phyloP scores from a whole-genome alignment of 2,329 filamentous ascomycete genomes.

The Phymatotrichopsis omnivora region DNA sequence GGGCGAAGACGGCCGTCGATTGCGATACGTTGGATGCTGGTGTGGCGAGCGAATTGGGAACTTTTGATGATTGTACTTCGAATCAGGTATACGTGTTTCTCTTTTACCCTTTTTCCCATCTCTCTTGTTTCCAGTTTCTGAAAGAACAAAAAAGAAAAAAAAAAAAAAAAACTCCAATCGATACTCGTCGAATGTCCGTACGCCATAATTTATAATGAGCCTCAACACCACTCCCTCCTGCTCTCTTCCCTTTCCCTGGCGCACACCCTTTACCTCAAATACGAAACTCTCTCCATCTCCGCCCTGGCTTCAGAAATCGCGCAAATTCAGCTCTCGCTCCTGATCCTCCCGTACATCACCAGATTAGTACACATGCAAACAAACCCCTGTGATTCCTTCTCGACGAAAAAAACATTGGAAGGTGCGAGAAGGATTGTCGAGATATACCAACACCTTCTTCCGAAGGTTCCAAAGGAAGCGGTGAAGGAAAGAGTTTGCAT shows the following conservation, averaged over 20 bases:
- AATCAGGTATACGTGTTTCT: conserved; percentile 47
- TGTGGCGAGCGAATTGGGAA: conserved; percentile 41
- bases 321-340: conserved; percentile 46
- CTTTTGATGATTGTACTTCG: conserved; percentile 46
- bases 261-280: conserved; percentile 33
- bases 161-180: too few relatives aligned
- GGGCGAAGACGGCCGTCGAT: conserved; percentile 40
- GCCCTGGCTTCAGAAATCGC: conserved; percentile 49
- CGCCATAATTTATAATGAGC: conserved; percentile 43
- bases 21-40: conserved; percentile 44
- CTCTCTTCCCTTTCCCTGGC: conserved; percentile 35
- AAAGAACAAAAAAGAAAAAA: too few relatives aligned
- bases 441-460: too few relatives aligned
- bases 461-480: too few relatives aligned
- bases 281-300: conserved; percentile 35
- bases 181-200: too few relatives aligned
- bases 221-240: conserved; percentile 36
- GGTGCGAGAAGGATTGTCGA: too few relatives aligned
- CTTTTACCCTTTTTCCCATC: too few relatives aligned
- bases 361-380: conserved; percentile 48
- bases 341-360: conserved; percentile 41
- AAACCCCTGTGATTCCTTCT: too few relatives aligned
- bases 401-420: too few relatives aligned
- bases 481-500: too few relatives aligned
- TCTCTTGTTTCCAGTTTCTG: too few relatives aligned